These are phyloP conservation scores for Ogataea parapolymorpha DNA, from an alignment of 805 yeast genomes.

Conservation along the genomic window DNA sequence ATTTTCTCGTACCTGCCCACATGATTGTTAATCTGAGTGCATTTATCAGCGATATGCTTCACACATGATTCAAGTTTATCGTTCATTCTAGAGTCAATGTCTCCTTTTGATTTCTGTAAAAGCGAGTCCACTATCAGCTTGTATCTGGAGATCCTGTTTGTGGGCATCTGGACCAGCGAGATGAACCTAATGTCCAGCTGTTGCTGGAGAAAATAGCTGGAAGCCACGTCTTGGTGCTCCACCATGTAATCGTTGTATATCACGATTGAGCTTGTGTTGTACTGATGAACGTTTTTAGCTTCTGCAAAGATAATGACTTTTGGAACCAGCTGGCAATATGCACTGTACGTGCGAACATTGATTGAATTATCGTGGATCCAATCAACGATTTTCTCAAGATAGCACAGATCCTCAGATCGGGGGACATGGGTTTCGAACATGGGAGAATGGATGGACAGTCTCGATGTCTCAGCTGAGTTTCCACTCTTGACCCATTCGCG, in stretches of 20 bases:
- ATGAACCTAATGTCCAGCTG: conserved; percentile 48
- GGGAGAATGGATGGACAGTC: conserved; percentile 22
- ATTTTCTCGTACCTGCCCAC: conserved; percentile 20
- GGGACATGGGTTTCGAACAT: conserved; percentile 22
- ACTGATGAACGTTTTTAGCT: conserved; percentile 24
- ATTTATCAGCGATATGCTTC: conserved; percentile 18
- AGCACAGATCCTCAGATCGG: conserved; percentile 19
- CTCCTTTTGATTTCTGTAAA: conserved; percentile 28
- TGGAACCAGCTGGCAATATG: conserved; percentile 26
- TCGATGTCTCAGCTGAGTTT: conserved; percentile 16
- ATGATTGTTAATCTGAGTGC: conserved; percentile 23
- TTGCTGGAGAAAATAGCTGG: conserved; percentile 37
- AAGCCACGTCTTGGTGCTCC: conserved; percentile 18
- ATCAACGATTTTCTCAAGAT: conserved; percentile 18
- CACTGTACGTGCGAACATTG: conserved; percentile 24
- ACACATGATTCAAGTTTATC: conserved; percentile 29
- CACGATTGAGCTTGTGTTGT: conserved; percentile 20
- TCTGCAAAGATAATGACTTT: conserved; percentile 23
- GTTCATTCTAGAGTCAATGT: conserved; percentile 21
- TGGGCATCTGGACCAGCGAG: conserved; percentile 54
- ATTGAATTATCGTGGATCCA: conserved; percentile 20
- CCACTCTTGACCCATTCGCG: conserved; percentile 18
- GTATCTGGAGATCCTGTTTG: conserved; percentile 48
- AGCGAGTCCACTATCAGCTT: conserved; percentile 47
- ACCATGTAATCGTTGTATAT: conserved; percentile 29